Conservation (phyloP, 441 rosid species). For the Lagerstroemia fauriei region DNA sequence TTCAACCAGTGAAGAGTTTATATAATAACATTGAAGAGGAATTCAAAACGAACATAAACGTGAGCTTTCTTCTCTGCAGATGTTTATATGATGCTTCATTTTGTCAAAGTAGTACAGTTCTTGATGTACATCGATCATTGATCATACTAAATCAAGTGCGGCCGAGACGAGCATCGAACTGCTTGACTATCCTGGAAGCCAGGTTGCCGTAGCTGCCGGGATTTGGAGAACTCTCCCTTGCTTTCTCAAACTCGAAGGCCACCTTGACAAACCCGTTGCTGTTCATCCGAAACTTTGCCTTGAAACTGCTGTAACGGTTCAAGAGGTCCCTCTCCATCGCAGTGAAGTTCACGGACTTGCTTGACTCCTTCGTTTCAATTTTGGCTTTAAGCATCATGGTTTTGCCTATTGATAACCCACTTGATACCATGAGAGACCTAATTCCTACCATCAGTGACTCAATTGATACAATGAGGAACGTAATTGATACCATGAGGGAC, state of each 20-base stretch:
- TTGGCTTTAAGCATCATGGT: background rate
- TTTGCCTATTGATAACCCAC: background rate
- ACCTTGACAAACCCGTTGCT: background rate
- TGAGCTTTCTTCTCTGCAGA: too few species aligned
- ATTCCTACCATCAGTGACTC: too few species aligned
- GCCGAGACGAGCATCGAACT: background rate
- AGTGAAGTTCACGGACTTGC: background rate
- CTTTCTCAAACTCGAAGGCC: background rate
- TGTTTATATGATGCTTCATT: too few species aligned
- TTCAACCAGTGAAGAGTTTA: too few species aligned
- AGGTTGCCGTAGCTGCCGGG: background rate
- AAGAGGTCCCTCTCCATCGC: background rate
- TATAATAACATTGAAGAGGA: too few species aligned
- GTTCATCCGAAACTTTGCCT: background rate
- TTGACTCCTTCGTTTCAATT: background rate
- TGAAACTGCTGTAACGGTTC: background rate
- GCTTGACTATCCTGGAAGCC: background rate
- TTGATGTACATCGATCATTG: too few species aligned
- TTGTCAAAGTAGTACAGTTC: too few species aligned
- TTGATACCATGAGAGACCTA: too few species aligned
- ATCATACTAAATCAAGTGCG: too few species aligned
- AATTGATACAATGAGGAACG: too few species aligned
- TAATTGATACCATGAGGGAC: too few species aligned
- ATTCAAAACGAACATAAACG: too few species aligned
- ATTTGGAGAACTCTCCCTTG: background rate